Evolutionary conservation across 176 grass and related monocot species (phyloP), one percentile per base, ranked within the genome.

Genomic region (Rhynchospora breviuscula): DNA sequence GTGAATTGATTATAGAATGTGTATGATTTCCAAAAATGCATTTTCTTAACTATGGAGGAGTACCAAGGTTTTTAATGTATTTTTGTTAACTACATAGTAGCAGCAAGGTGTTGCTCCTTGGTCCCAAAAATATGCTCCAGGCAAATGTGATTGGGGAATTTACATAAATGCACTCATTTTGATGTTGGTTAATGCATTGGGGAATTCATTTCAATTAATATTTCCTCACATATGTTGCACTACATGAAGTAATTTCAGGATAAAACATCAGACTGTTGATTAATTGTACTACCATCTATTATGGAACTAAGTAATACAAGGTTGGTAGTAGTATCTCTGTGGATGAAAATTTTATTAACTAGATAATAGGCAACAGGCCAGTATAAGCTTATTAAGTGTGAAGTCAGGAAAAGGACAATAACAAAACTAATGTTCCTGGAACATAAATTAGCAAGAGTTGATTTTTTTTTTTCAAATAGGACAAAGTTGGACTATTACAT

Each of bases 181-280:
- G 21, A 15, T 75, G 19, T 75, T 52, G 19, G 21, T 53, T 6
- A 75, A 75, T 52, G 71, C 47, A 76, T 76, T 76, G 6, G 48
- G 22, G 72, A 48, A 56, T 77, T 77, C 7, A 56, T 77, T 77
- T 53, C 52, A 31, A 56, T 77, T 6, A 77, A 52, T 56, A 77
- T 25, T 54, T 13, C 67, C 73, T 31, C 51, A 77, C 51, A 77
- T 25, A 54, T 71, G 46, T 73, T 76, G 53, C 21, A 31, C 49
- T 56, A 17, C 47, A 11, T 53, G 22, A 23, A 54, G 47, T 54
- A 53, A 77, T 77, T 77, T 22, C 49, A 56, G 49, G 22, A 29
- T 29, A 5, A 26, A 77, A 29, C 33, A 14, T 25, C 19, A 51
- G 7, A 76, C 10, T 7, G 1, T 31, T 77, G 73, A 5, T 77